A percentile compares a stretch with the other conserved stretches of the same genome.
These are phyloP conservation scores for Chlorencoelia australis DNA, from an alignment of 2,329 filamentous ascomycete species.

Conservation along the genomic window DNA sequence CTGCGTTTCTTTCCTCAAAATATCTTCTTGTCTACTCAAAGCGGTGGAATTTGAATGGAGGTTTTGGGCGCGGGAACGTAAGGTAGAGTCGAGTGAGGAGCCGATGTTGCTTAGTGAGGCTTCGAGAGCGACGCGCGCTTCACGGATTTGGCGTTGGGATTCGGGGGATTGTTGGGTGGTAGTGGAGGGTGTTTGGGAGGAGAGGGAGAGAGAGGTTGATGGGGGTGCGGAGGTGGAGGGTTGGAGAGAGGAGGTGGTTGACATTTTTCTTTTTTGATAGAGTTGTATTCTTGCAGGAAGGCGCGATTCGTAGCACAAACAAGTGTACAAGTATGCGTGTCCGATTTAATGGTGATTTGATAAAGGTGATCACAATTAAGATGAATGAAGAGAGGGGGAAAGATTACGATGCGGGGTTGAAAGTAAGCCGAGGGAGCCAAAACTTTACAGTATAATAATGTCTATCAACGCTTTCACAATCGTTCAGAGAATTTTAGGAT, in stretches of 20 bases:
- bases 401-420: too few relatives aligned
- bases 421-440: too few relatives aligned
- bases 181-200: slow-evolving; percentile 3
- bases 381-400: too few relatives aligned
- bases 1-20: slow-evolving; percentile 50
- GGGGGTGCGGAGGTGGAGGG: slow-evolving; percentile 4
- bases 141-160: slow-evolving; percentile 32
- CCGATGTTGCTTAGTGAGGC: slow-evolving; percentile 45
- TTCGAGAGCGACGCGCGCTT: slow-evolving; percentile 49
- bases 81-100: slow-evolving; percentile 58
- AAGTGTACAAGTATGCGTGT: too few relatives aligned
- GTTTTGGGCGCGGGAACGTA: slow-evolving; percentile 56
- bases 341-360: too few relatives aligned
- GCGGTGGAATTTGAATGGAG: slow-evolving; percentile 60
- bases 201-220: slow-evolving; percentile 1
- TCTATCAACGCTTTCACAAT: too few relatives aligned
- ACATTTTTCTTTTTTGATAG: too few relatives aligned
- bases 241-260: slow-evolving; percentile 8
- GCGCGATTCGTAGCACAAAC: too few relatives aligned
- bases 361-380: too few relatives aligned
- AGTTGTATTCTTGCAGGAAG: too few relatives aligned
- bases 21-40: slow-evolving; percentile 57
- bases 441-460: too few relatives aligned
- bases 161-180: slow-evolving; percentile 17
- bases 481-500: too few relatives aligned